Base-by-base conservation (phyloP, 2,329 filamentous ascomycete species). In the Colletotrichum incanum region DNA sequence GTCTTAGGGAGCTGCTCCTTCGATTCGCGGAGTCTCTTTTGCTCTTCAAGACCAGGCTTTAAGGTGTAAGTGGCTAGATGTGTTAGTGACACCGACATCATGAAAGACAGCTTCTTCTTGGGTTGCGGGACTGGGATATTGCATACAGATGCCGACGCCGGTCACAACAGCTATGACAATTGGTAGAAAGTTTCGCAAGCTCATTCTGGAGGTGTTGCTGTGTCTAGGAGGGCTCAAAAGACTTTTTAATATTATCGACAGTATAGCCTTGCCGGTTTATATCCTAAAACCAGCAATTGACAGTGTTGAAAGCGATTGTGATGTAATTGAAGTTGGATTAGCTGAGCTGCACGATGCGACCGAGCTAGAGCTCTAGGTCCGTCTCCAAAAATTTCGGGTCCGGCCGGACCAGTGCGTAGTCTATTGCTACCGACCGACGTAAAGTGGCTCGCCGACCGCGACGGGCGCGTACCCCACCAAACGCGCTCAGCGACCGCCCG, bases 71-170 rank as follows among this genome's bases (percentile, higher is more conserved):
- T 56, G 31, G 70, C 70, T 72, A 47, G 9, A 23, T 55, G 37
- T n/a, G 16, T 67, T 16, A 70, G 39, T 14, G 39, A n/a, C 20
- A 47, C 54, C n/a, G 14, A 16, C 7, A 58, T 23, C 37, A 41
- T 12, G 59, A 26, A 28, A 39, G 11, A 18, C 8, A 23, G 11
- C 12, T 11, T 54, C 6, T n/a, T 41, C 23, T 64, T 16, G 20
- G 18, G 37, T 64, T n/a, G 20, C 26, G 20, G 9, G 37, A 8
- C 16, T 23, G n/a, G 49, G 34, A 60, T 23, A 26, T 31, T 50
- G 23, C 70, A 45, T 45, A 72, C 70, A 60, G 41, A 72, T 70
- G 54, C 59, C 47, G 4, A 72, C 66, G 34, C 70, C 70, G 54
- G 70, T 54, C 26, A 28, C 67, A 8, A 70, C 66, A 47, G 70